Conservation (phyloP, 805 yeast genomes). For the Pichia scutulata region DNA sequence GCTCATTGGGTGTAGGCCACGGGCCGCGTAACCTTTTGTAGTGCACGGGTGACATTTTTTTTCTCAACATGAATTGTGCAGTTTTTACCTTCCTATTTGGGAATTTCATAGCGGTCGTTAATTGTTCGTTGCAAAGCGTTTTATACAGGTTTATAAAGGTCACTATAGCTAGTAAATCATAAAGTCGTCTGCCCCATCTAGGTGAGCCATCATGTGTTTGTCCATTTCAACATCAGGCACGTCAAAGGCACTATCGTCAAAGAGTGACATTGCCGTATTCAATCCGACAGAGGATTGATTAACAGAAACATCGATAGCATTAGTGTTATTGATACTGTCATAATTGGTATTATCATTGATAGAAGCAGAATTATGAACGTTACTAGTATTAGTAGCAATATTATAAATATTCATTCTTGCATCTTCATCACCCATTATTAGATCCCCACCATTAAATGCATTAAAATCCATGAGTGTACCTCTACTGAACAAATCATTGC, state of each 20-base stretch:
- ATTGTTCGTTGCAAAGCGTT: background rate
- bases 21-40: background rate
- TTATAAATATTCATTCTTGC: background rate
- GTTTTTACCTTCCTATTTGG: background rate
- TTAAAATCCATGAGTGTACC: constrained; percentile 9
- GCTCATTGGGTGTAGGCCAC: background rate
- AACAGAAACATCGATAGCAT: too few species aligned
- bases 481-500: constrained; percentile 3
- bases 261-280: background rate
- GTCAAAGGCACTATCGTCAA: background rate
- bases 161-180: background rate
- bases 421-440: constrained; percentile 3
- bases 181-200: background rate
- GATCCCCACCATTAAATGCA: constrained; percentile 5
- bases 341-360: background rate
- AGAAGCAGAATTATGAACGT: background rate
- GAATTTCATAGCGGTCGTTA: background rate
- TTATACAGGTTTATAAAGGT: background rate
- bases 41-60: background rate
- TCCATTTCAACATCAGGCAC: background rate
- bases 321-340: background rate
- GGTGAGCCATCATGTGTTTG: background rate
- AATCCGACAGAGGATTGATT: background rate
- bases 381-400: background rate
- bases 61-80: background rate